Conservation (phyloP, 805 yeast species). For the Starmerella powellii region DNA sequence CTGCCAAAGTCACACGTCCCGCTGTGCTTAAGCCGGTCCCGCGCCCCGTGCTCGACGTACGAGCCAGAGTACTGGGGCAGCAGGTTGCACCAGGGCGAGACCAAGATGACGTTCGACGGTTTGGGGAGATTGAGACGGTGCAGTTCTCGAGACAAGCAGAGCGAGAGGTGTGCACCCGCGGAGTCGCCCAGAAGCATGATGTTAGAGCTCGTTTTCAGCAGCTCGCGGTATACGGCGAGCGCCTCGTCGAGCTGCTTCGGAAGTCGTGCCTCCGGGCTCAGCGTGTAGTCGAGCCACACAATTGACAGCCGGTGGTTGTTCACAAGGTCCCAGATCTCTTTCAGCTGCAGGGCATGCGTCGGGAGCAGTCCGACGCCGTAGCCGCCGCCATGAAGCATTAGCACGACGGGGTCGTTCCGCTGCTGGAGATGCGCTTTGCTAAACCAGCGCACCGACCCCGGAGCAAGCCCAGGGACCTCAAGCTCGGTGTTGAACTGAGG, state of each 20-base stretch:
- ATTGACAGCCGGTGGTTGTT: constrained; percentile 20
- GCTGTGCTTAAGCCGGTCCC: too few relatives aligned
- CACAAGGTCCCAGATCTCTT: constrained; percentile 4
- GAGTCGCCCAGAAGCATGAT: constrained; percentile 27
- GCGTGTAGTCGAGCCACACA: constrained; percentile 25
- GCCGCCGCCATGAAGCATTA: constrained; percentile 24
- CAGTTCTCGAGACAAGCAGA: constrained; percentile 13
- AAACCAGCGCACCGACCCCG: constrained; percentile 16
- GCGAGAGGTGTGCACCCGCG: constrained; percentile 26
- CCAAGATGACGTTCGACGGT: constrained; percentile 1
- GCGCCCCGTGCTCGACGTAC: too few relatives aligned
- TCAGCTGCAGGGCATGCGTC: constrained; percentile 6
- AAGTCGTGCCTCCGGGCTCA: constrained; percentile 16
- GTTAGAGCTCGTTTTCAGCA: constrained; percentile 16
- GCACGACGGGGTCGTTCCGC: constrained; percentile 20
- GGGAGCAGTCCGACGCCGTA: constrained; percentile 11
- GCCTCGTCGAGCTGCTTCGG: constrained; percentile 26
- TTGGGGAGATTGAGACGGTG: constrained; percentile 1
- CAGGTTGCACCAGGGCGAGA: constrained; percentile 5
- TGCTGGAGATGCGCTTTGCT: constrained; percentile 16
- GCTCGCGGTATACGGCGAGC: constrained; percentile 15
- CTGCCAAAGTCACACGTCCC: neutral
- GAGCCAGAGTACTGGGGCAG: neutral
- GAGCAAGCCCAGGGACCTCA: constrained; percentile 3
- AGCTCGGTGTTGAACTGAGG: constrained; percentile 4